These are phyloP conservation scores for Lactifluus subvellereus DNA, from an alignment of 768 basidiomycete species.

Conservation along the genomic window DNA sequence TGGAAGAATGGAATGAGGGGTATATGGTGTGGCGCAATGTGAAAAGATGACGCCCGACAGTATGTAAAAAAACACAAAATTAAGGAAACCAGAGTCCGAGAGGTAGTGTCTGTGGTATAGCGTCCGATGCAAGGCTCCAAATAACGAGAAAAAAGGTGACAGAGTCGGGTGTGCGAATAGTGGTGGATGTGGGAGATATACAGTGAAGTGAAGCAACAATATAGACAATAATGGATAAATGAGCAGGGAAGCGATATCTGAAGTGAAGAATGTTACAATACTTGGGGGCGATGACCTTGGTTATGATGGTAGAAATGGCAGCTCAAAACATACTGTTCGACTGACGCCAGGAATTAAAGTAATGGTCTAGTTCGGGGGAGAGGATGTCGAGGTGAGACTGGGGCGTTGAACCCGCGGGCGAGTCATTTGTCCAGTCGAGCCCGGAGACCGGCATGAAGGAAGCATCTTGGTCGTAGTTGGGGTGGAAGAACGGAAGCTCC, in stretches of 20 bases:
- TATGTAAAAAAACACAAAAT: neutral
- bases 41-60: neutral
- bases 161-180: neutral
- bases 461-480: neutral
- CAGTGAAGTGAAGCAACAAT: neutral
- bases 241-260: too few relatives aligned
- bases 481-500: neutral
- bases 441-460: neutral
- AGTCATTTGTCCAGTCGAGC: neutral
- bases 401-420: neutral
- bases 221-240: neutral
- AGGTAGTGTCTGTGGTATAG: neutral
- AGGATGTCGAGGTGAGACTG: neutral
- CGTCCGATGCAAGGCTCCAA: neutral
- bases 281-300: neutral
- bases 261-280: neutral
- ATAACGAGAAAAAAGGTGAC: neutral
- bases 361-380: neutral
- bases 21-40: neutral
- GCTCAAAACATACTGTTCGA: neutral
- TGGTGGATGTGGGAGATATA: neutral
- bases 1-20: conserved; percentile 5
- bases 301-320: too few relatives aligned
- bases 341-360: neutral
- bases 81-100: neutral